Conservation (phyloP, 495 filamentous ascomycete genomes). For the Penicillium canescens region DNA sequence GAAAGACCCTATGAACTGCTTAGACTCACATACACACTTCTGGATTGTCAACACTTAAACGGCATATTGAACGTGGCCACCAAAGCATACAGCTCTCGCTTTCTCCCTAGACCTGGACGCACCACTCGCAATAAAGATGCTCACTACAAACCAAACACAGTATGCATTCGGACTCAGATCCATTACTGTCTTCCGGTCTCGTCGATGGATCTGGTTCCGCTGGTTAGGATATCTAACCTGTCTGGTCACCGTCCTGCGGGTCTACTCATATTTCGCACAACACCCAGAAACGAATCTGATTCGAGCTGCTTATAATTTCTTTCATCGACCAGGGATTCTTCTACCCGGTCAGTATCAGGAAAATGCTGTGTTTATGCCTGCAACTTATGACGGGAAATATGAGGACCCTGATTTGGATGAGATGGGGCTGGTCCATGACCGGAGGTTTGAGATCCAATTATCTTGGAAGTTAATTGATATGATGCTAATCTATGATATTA, state of each 20-base stretch:
- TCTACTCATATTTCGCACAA: constrained; percentile 1
- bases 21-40: no score
- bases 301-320: background rate
- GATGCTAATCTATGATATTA: background rate
- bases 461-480: background rate
- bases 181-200: background rate
- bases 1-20: no score
- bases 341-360: constrained; percentile 23
- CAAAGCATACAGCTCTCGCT: background rate
- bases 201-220: constrained; percentile 13
- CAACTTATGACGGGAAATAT: constrained; percentile 6
- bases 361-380: background rate
- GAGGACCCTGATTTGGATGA: constrained; percentile 17
- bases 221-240: constrained; percentile 9
- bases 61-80: no score
- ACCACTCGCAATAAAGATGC: background rate
- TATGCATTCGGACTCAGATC: constrained; percentile 1
- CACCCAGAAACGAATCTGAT: constrained; percentile 6
- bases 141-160: background rate
- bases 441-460: constrained; percentile 11
- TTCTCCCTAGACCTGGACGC: background rate
- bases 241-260: constrained; percentile 9
- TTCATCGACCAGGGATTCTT: constrained; percentile 5
- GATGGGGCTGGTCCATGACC: constrained; percentile 14
- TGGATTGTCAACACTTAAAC: no score